A percentile compares a stretch with the other conserved stretches of the same genome.
These are phyloP conservation scores for Populus pruinosa DNA, from an alignment of 345 rosid species.

Conservation along the genomic window DNA sequence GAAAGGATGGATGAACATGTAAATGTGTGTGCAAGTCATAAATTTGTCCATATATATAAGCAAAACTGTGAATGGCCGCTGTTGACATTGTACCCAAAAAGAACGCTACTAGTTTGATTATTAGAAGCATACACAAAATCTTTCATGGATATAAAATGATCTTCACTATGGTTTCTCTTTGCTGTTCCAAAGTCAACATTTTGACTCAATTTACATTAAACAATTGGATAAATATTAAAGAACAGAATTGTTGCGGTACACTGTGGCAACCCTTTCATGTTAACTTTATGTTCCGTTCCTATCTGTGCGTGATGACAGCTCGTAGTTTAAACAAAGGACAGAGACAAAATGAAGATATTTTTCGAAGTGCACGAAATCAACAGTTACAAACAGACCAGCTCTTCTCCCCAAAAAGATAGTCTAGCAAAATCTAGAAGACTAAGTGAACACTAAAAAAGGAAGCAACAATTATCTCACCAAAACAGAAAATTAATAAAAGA, in stretches of 20 bases:
- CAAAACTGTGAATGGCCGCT: neutral
- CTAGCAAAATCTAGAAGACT: neutral
- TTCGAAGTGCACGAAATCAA: neutral
- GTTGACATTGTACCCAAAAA: neutral
- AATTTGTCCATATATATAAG: neutral
- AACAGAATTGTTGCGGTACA: neutral
- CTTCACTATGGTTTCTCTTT: neutral
- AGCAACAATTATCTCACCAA: conserved; percentile 1
- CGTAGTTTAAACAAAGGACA: neutral
- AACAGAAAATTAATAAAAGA: neutral
- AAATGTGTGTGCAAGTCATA: neutral
- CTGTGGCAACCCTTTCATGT: neutral
- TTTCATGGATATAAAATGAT: neutral
- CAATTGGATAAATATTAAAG: neutral
- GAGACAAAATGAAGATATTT: neutral
- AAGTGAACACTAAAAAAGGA: neutral
- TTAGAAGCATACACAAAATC: neutral
- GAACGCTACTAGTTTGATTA: neutral
- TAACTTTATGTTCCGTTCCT: no score
- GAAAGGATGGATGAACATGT: neutral
- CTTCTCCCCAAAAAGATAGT: neutral
- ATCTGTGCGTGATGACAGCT: neutral
- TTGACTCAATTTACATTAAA: neutral
- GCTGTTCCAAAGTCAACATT: neutral
- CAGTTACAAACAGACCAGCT: neutral